Evolutionary conservation across 345 rosid species (phyloP), one percentile per base, ranked within the genome.

Genomic region (Citrus inodora): DNA sequence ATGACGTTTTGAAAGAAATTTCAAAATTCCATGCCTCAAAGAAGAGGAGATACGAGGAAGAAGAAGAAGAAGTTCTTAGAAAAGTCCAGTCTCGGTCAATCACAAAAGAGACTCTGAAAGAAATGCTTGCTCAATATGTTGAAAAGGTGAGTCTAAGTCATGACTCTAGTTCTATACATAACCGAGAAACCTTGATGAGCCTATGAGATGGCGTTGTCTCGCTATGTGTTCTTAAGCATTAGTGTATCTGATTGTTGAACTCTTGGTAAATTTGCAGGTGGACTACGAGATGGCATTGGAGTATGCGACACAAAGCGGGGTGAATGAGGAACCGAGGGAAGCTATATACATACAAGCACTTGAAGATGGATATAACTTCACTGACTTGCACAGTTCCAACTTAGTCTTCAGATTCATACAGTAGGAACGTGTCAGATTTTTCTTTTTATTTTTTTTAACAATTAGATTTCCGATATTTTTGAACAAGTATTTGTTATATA

Each of bases 241-340:
- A 3, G 51, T 46, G 13, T 46, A 13, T 46, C 51, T 46, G 51
- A 46, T 46, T 46, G 16, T 46, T 46, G 51, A 46, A 46, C 5
- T 46, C 51, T 46, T 0, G 17, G 17, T 46, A 55, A 25, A 74
- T 78, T 80, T 87, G 85, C 97, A 93, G 99, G 99, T 95, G 80
- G 98, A 95, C 82, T 89, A 95, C 79, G 97, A 95, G 85, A 92
- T 95, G 99, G 98, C 97, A 60, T 74, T 95, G 82, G 99, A 93
- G 84, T 95, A 93, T 68, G 99, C 99, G 6, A 93, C 95, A 1
- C 98, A 95, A 65, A 93, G 94, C 56, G 98, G 97, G 74, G 98
- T 92, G 21, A 88, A 90, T 25, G 99, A 90, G 85, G 98, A 93
- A 78, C 97, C 98, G 1, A 89, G 82, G 82, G 98, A 95, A 85